Base-by-base conservation (phyloP, 108 stramenopile species). In the Fistulifera solaris region DNA sequence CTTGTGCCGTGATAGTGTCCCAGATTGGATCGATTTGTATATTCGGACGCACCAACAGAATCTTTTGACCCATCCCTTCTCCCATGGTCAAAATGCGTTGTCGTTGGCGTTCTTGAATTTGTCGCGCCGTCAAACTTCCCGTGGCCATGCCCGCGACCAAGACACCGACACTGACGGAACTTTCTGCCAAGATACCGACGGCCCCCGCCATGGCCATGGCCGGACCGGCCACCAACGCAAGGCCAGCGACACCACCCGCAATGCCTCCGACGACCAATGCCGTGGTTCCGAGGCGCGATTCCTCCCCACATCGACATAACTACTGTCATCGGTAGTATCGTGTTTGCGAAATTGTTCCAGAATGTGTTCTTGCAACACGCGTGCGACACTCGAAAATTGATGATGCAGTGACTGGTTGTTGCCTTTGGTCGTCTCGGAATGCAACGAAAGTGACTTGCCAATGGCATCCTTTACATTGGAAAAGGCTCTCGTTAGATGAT, bases 1-100 rank as follows among this genome's bases (percentile, higher is more conserved):
- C 81, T 12, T 75, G 56, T 2, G 58, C 66, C 40, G 66, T 68
- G 13, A 87, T 73, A 26, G 70, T 57, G 10, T 57, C 73, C 89
- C 89, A 91, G 31, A 72, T 54, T 13, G 85, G 77, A 65, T 91
- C 79, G 6, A 81, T 72, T 1, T 39, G 55, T n/a, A 91, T 66
- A 40, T 69, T 77, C 12, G 89, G 89, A 11, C 89, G 65, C 7
- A 91, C 84, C 50, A 90, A 56, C 27, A 80, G 51, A 11, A 87
- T 76, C 25, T 79, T 57, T 1, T 66, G 60, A 22, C 56, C 61
- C 8, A 58, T 67, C 17, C 73, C 63, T 58, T 60, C 77, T 17
- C 78, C 71, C 38, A 84, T 59, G 22, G 67, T 65, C 35, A 87
- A 61, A 35, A 83, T 62, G 40, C 83, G 52, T 27, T 58, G 58